Base-by-base conservation (phyloP, 306 rosid species). In the Inga laurina region DNA sequence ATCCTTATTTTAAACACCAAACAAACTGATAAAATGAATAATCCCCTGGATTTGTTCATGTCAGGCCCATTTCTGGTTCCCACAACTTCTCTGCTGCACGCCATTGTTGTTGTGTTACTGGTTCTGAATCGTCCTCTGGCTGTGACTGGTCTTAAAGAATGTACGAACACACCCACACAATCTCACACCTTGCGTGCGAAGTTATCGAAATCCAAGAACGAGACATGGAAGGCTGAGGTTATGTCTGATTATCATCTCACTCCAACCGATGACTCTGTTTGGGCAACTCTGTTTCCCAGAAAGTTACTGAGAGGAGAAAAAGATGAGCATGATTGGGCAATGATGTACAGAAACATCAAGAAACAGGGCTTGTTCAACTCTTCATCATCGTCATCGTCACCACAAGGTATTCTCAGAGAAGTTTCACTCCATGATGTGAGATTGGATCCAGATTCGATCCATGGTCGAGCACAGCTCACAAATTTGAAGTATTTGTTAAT, bases 401-500 rank as follows among this genome's bases (percentile, higher is more conserved):
- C 62, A 54, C 1, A 65, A 2, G 87, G 73, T 41, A 72, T 84
- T 54, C 91, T 91, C 9, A 88, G 73, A 82, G 94, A 91, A 74
- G 78, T 91, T 24, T 83, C 94, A 14, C 57, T 91, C 54, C 89
- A 88, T 45, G 85, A 88, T 62, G 93, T 91, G 83, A 82, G 91
- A 71, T 82, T 91, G 88, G 75, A 88, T 69, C 76, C 79, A 8
- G 75, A 75, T 54, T 83, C 93, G 41, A 72, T 78, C 5, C 90
- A 89, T 83, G 84, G 86, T 72, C 75, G 68, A 43, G 94, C 91
- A 24, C 91, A 88, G 82, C 85, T 74, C 32, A 91, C 94, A 4
- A 91, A 91, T 88, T 70, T 91, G 84, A 77, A 89, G 82, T 91
- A 89, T 68, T 64, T 91, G 19, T 71, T 91, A 87, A 48, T 91